Evolutionary conservation across 1,284 basidiomycete species (phyloP), one percentile per base, ranked within the genome.

Genomic region (Pisolithus thermaeus): DNA sequence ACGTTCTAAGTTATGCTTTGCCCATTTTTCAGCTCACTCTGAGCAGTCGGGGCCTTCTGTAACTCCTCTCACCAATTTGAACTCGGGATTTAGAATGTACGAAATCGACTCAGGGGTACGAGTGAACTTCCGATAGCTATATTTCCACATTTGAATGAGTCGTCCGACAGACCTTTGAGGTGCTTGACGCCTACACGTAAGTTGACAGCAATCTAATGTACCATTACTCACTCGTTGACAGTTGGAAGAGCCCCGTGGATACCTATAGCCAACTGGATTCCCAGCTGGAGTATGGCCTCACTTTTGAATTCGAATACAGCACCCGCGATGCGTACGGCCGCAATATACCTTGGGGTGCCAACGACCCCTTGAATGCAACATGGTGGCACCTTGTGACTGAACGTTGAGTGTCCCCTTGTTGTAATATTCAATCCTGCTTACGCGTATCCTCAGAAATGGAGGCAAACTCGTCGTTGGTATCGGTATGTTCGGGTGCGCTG

Each of bases 341-440:
- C 44, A 80, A 71, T 56, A 80, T 90, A 47, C 60, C 73, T 0
- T 92, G 90, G 90, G 75, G 77, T 6, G 61, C 67, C 4, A 73
- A 74, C 46, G 87, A 87, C 55, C 88, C 89, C 0, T 67, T 92
- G 52, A 92, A 92, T 59, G 87, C 84, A 16, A 90, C 89, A 5
- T 92, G 86, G 81, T 92, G 88, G 87, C 87, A 90, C 59, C 76
- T 69, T 25, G 80, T 91, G 39, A 91, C 90, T 3, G 87, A 91
- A 70, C 78, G 84, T 82, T 35, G 52, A 55, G 71, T 70, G 44
- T 12, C n/a, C 47, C 38, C 16, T 14, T n/a, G 4, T 11, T 27
- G 12, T 20, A 22, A 16, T 12, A 9, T 12, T 30, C 20, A 43
- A 36, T 44, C 20, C 14, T 40, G 7, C 5, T 27, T 52, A 37